Percentiles rank a stretch among this genome's conserved stretches.
phyloP scores from a whole-genome alignment of 352 stramenopile genomes.

The Phytophthora brassicae region DNA sequence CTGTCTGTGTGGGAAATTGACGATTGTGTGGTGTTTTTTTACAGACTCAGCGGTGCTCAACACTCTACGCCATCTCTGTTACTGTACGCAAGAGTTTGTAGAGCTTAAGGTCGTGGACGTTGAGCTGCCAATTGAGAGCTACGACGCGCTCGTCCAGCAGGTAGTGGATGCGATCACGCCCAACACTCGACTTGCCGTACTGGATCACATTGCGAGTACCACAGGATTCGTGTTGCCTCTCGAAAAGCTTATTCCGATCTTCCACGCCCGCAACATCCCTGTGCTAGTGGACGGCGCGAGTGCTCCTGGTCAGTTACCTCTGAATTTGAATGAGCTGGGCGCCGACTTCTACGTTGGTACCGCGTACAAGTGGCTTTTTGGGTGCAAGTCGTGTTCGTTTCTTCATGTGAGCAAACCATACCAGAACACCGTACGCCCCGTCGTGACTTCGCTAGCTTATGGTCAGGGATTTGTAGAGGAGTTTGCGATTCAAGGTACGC shows the following conservation, averaged over 20 bases:
- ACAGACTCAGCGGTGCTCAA: slow-evolving; percentile 82
- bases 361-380: slow-evolving; percentile 48
- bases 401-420: slow-evolving; percentile 83
- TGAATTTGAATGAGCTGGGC: slow-evolving; percentile 66
- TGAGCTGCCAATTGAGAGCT: slow-evolving; percentile 66
- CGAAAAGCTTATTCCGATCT: slow-evolving; percentile 82
- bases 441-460: slow-evolving; percentile 82
- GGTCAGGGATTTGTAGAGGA: slow-evolving; percentile 83
- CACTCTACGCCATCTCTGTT: slow-evolving; percentile 82
- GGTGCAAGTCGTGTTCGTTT: slow-evolving; percentile 85
- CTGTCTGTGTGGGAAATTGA: slow-evolving; percentile 4
- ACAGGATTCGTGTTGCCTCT: slow-evolving; percentile 78
- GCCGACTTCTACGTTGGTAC: slow-evolving; percentile 87
- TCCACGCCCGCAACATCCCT: slow-evolving; percentile 74
- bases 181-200: slow-evolving; percentile 81
- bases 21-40: slow-evolving; percentile 9
- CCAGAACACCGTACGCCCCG: slow-evolving; percentile 71
- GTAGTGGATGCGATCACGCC: slow-evolving; percentile 74
- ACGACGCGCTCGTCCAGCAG: slow-evolving; percentile 69
- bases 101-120: slow-evolving; percentile 87
- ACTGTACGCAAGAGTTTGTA: slow-evolving; percentile 88
- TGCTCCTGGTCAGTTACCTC: slow-evolving; percentile 65
- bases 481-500: slow-evolving; percentile 82
- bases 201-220: slow-evolving; percentile 83
- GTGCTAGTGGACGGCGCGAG: slow-evolving; percentile 83